Percentiles rank a stretch among this genome's conserved stretches.
These are phyloP conservation scores for Dianthus caryophyllus DNA, from an alignment of 148 eudicot species.

Conservation along the genomic window DNA sequence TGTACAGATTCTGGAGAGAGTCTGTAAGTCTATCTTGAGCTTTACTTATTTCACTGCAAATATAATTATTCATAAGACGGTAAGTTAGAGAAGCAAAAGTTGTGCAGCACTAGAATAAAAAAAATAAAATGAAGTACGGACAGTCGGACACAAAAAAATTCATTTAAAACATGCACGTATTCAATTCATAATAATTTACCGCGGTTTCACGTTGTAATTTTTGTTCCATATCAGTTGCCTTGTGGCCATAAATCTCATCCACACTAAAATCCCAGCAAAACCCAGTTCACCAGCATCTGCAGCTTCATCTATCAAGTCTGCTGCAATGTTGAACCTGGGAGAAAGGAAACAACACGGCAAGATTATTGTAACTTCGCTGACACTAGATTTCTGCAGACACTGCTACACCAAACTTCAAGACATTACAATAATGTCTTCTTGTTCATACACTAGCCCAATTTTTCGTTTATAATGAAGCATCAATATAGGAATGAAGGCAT, in stretches of 20 bases:
- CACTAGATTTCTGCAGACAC: not conserved
- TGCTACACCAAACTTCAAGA: not conserved
- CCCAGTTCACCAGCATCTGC: conserved; percentile 74
- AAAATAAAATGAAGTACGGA: no score
- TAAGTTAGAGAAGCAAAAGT: not conserved
- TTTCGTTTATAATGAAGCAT: not conserved
- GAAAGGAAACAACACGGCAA: conserved; percentile 16
- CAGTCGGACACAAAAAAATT: not conserved
- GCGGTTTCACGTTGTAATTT: conserved; percentile 94
- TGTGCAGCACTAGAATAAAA: not conserved
- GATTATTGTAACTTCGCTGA: not conserved
- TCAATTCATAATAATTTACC: conserved; percentile 40
- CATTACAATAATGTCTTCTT: not conserved
- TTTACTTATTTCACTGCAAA: conserved; percentile 89
- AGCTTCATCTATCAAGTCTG: conserved; percentile 83
- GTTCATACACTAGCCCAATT: not conserved
- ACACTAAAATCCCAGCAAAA: conserved; percentile 90
- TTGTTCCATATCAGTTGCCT: conserved; percentile 98
- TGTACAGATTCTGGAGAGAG: conserved; percentile 68
- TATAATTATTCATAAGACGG: not conserved
- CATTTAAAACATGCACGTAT: not conserved
- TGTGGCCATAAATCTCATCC: conserved; percentile 99
- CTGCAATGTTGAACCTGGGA: conserved; percentile 87
- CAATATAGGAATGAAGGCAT: not conserved
- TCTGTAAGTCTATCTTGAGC: conserved; percentile 97